These are phyloP conservation scores for Pythium rishiriense DNA, from an alignment of 352 stramenopile species.

Conservation along the genomic window DNA sequence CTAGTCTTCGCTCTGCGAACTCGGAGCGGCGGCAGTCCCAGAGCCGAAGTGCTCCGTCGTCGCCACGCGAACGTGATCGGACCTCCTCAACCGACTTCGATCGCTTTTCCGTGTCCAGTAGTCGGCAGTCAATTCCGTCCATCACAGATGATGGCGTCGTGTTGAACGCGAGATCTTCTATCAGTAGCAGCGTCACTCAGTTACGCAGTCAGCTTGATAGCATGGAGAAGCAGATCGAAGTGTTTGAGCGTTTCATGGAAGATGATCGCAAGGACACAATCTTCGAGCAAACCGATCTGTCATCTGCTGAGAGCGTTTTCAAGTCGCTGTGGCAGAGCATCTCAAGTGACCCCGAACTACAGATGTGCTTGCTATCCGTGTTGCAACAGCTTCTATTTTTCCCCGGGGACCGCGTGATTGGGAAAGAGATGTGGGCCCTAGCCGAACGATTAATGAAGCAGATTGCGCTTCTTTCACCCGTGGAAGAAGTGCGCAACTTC, in stretches of 20 bases:
- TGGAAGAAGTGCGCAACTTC: conserved; percentile 81
- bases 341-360: conserved; percentile 58
- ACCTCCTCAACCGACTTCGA: conserved; percentile 24
- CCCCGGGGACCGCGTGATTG: conserved; percentile 74
- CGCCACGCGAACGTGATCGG: conserved; percentile 15
- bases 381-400: conserved; percentile 87
- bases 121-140: conserved; percentile 21
- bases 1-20: conserved; percentile 6
- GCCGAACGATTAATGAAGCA: conserved; percentile 79
- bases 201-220: conserved; percentile 84
- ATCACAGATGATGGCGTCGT: conserved; percentile 21
- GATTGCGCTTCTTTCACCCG: conserved; percentile 68
- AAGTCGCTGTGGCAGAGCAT: conserved; percentile 56
- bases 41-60: conserved; percentile 23
- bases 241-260: conserved; percentile 88
- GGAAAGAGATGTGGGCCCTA: conserved; percentile 88
- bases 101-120: conserved; percentile 21
- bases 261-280: conserved; percentile 87
- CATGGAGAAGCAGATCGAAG: conserved; percentile 88
- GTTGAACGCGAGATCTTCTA: conserved; percentile 42
- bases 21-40: conserved; percentile 10
- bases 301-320: conserved; percentile 71
- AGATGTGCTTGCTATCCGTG: conserved; percentile 76
- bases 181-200: conserved; percentile 72
- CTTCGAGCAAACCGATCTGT: conserved; percentile 77